These are phyloP conservation scores for Neospermospora avenae DNA, from an alignment of 2,329 filamentous ascomycete genomes.

Conservation along the genomic window DNA sequence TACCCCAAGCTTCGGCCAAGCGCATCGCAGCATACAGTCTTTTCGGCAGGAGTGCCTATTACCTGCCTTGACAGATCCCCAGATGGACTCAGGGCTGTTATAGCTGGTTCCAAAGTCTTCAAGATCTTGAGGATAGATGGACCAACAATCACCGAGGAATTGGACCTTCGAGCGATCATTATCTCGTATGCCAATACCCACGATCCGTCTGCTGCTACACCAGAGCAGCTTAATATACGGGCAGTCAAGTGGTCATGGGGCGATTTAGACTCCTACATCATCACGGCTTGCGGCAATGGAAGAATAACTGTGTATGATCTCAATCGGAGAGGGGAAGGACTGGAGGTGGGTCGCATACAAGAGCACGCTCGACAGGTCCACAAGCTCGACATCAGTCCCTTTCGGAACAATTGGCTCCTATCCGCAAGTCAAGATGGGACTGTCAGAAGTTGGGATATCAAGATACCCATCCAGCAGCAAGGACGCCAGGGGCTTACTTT, in stretches of 20 bases:
- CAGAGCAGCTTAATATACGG: slow-evolving; percentile 61
- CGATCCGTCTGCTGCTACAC: slow-evolving; percentile 38
- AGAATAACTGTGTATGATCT: slow-evolving; percentile 65
- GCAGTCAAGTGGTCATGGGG: slow-evolving; percentile 56
- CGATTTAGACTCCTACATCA: slow-evolving; percentile 48
- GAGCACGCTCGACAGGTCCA: slow-evolving; percentile 64
- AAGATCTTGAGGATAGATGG: slow-evolving; percentile 55
- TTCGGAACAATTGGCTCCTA: slow-evolving; percentile 53
- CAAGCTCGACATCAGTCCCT: slow-evolving; percentile 60
- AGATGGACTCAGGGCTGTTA: slow-evolving; percentile 52
- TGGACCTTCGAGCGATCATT: slow-evolving; percentile 57
- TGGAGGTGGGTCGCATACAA: slow-evolving; percentile 53
- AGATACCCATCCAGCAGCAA: slow-evolving; percentile 39
- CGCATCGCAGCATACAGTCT: slow-evolving; percentile 53
- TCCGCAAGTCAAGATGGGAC: slow-evolving; percentile 64
- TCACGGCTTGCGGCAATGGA: slow-evolving; percentile 61
- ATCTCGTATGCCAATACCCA: slow-evolving; percentile 45
- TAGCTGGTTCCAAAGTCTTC: slow-evolving; percentile 59
- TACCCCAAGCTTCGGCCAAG: slow-evolving; percentile 31
- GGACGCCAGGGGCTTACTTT: slow-evolving; percentile 47
- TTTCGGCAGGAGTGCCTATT: slow-evolving; percentile 51
- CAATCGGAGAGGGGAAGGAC: slow-evolving; percentile 42
- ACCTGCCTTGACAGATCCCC: slow-evolving; percentile 56
- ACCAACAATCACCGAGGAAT: slow-evolving; percentile 48
- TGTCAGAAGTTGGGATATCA: slow-evolving; percentile 59